Percentiles rank a stretch among this genome's conserved stretches.
These are phyloP conservation scores for Gracilaria vermiculophylla DNA, from an alignment of 23 red algal species.

Conservation along the genomic window DNA sequence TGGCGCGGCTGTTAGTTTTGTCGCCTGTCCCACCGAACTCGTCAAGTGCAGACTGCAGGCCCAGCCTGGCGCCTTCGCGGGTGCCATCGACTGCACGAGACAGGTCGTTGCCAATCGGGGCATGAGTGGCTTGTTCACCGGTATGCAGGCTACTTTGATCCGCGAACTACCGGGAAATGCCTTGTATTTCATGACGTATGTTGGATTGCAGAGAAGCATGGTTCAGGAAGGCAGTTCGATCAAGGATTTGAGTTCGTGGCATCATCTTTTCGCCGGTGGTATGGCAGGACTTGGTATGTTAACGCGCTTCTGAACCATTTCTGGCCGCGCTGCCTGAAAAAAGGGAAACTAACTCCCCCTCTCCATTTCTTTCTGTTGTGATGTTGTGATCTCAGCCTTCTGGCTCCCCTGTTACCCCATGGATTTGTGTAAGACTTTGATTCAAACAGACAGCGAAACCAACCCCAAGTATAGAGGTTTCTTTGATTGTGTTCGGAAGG, in stretches of 20 bases:
- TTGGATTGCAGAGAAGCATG: constrained; percentile 43
- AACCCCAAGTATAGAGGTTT: constrained; percentile 71
- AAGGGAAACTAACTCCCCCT: neutral
- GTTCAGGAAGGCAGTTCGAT: constrained; percentile 9
- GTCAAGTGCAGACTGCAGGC: constrained; percentile 86
- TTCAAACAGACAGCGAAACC: constrained; percentile 83
- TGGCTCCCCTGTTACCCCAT: constrained; percentile 71
- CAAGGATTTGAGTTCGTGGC: constrained; percentile 38
- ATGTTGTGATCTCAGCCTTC: constrained; percentile 21
- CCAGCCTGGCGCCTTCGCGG: constrained; percentile 51
- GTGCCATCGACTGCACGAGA: constrained; percentile 78
- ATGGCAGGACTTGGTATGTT: constrained; percentile 77
- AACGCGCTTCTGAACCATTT: neutral
- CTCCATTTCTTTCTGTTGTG: neutral
- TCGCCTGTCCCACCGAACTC: constrained; percentile 89
- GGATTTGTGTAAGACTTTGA: constrained; percentile 80
- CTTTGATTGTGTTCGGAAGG: constrained; percentile 57
- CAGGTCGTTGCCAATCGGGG: constrained; percentile 61
- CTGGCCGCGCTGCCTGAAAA: neutral
- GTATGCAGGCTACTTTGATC: constrained; percentile 72
- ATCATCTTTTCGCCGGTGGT: constrained; percentile 63
- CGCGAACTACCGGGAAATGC: constrained; percentile 76
- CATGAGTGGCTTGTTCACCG: constrained; percentile 73
- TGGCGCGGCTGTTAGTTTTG: constrained; percentile 60
- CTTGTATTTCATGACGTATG: constrained; percentile 79